A percentile compares a stretch with the other conserved stretches of the same genome.
Evolutionary conservation across 2,329 filamentous ascomycete species (phyloP).

Genomic region (Phaeosphaeriaceae sp.): DNA sequence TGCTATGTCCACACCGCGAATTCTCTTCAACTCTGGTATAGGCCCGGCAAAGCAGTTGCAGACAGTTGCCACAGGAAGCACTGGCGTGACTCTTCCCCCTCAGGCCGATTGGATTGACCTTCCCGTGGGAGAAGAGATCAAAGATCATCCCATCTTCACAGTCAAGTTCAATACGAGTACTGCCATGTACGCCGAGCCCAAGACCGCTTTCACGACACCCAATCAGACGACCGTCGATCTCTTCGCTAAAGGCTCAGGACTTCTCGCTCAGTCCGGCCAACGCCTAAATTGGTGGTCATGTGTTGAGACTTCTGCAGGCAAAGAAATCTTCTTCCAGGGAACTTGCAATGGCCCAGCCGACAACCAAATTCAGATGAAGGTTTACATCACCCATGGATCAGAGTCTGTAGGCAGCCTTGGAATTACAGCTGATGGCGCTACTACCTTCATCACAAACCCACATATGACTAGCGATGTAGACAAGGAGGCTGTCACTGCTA

Average conservation of each 20-base stretch:
- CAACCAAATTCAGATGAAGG: conserved; percentile 45
- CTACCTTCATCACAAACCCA: conserved; percentile 56
- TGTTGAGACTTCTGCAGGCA: conserved; percentile 52
- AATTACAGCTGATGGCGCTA: conserved; percentile 45
- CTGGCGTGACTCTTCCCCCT: conserved; percentile 51
- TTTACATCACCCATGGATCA: conserved; percentile 68
- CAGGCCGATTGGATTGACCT: conserved; percentile 57
- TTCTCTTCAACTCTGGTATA: conserved; percentile 73
- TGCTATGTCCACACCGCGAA: conserved; percentile 70
- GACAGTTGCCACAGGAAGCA: conserved; percentile 51
- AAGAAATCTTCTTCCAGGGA: conserved; percentile 51
- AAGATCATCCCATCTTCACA: conserved; percentile 48
- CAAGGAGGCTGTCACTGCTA: conserved; percentile 51
- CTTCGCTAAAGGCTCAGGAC: conserved; percentile 47
- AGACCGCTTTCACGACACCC: conserved; percentile 34
- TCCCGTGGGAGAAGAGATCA: conserved; percentile 55
- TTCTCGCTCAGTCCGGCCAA: conserved; percentile 56
- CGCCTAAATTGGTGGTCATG: conserved; percentile 58
- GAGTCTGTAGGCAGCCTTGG: conserved; percentile 66
- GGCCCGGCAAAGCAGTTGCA: conserved; percentile 62
- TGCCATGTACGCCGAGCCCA: conserved; percentile 25
- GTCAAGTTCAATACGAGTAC: conserved; percentile 40
- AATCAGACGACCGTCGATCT: conserved; percentile 39
- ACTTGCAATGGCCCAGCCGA: conserved; percentile 53
- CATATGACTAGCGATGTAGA: conserved; percentile 59